Conservation (phyloP, 768 basidiomycete genomes). For the Suillus weaverae region DNA sequence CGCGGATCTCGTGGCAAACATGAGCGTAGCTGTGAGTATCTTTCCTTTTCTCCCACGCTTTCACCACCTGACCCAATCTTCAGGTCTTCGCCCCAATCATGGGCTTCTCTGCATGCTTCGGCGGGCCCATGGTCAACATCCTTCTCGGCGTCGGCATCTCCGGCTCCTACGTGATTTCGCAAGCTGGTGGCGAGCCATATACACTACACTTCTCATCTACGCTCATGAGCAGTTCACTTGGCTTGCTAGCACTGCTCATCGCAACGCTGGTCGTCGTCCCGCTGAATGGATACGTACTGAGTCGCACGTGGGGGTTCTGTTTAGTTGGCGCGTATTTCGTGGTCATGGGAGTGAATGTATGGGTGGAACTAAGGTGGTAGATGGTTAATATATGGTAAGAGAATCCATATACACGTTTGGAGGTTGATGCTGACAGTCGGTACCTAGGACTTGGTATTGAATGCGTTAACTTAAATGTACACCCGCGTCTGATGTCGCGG, state of each 20-base stretch:
- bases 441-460: neutral
- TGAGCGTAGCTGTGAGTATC: constrained; percentile 79
- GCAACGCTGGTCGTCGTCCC: constrained; percentile 85
- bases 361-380: constrained; percentile 63
- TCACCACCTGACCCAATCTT: neutral
- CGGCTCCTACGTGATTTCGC: constrained; percentile 78
- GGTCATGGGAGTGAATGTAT: constrained; percentile 77
- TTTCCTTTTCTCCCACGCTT: neutral
- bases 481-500: neutral
- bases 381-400: neutral
- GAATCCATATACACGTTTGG: neutral
- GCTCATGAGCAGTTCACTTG: constrained; percentile 78
- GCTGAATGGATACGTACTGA: constrained; percentile 77
- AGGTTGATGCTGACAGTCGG: neutral
- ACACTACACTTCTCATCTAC: constrained; percentile 79
- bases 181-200: constrained; percentile 58
- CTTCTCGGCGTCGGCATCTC: constrained; percentile 90
- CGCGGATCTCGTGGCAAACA: constrained; percentile 96
- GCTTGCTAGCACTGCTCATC: constrained; percentile 74
- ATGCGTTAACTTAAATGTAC: neutral
- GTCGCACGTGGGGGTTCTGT: constrained; percentile 78
- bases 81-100: constrained; percentile 87
- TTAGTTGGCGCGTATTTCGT: constrained; percentile 71
- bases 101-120: constrained; percentile 95
- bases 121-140: constrained; percentile 91